phyloP scores from a whole-genome alignment of 495 filamentous ascomycete species.

The Sphaerosporella brunnea region DNA sequence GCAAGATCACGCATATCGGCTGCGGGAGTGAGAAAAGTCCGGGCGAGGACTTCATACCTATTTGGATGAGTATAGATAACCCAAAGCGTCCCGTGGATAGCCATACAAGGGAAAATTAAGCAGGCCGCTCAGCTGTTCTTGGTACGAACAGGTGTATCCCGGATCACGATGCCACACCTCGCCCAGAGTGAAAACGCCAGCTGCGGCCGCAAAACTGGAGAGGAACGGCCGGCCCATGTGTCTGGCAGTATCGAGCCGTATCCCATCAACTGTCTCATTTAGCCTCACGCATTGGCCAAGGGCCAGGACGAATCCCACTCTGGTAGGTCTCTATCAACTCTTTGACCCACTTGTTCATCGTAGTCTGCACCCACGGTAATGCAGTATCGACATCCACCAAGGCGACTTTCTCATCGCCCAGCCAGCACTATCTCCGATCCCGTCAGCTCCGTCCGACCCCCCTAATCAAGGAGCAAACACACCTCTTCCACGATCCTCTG shows the following conservation, averaged over 20 bases:
- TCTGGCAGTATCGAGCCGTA: constrained; percentile 60
- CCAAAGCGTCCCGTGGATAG: constrained; percentile 4
- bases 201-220: constrained; percentile 41
- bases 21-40: constrained; percentile 41
- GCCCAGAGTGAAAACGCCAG: constrained; percentile 51
- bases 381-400: constrained; percentile 53
- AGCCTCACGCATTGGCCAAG: background rate
- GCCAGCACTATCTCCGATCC: constrained; percentile 36
- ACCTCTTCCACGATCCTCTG: constrained; percentile 29
- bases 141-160: constrained; percentile 44
- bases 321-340: constrained; percentile 46
- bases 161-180: constrained; percentile 48
- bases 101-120: constrained; percentile 48
- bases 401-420: constrained; percentile 32
- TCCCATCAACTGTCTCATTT: constrained; percentile 41
- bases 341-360: constrained; percentile 47
- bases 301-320: constrained; percentile 15
- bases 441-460: constrained; percentile 14
- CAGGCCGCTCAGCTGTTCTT: constrained; percentile 42
- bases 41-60: constrained; percentile 42
- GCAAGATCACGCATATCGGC: constrained; percentile 43
- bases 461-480: constrained; percentile 2
- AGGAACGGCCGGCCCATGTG: constrained; percentile 55
- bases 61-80: background rate
- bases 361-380: constrained; percentile 34